Conservation (phyloP, 371 early-diverging fungal genomes). For the Coemansia sp. region DNA sequence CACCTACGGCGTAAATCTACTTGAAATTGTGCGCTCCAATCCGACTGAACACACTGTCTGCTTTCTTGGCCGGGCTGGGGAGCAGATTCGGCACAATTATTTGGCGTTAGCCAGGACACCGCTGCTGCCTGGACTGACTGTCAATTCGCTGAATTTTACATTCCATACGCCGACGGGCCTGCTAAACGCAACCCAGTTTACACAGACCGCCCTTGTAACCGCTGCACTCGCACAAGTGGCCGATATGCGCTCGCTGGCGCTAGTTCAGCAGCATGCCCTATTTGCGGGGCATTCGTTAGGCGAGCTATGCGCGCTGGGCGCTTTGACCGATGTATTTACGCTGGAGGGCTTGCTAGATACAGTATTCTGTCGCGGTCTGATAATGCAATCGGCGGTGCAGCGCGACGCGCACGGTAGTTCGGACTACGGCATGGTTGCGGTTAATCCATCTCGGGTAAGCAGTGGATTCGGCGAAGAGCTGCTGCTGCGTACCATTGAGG, state of each 20-base stretch:
- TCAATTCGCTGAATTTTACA: conserved; percentile 76
- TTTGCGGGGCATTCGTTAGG: conserved; percentile 97
- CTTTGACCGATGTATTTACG: conserved; percentile 82
- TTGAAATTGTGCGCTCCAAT: conserved; percentile 90
- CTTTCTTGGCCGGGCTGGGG: conserved; percentile 83
- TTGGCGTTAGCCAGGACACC: conserved; percentile 61
- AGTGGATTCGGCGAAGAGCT: conserved; percentile 72
- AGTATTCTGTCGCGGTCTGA: conserved; percentile 95
- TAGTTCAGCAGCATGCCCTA: conserved; percentile 77
- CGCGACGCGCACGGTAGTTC: conserved; percentile 81
- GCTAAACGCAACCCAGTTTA: conserved; percentile 92
- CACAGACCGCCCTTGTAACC: conserved; percentile 87
- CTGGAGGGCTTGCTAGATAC: conserved; percentile 84
- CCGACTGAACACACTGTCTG: conserved; percentile 84
- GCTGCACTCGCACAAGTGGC: conserved; percentile 92
- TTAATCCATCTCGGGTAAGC: conserved; percentile 88
- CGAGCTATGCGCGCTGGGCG: conserved; percentile 88
- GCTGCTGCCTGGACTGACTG: conserved; percentile 85
- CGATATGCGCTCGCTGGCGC: conserved; percentile 85
- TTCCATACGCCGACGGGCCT: conserved; percentile 87
- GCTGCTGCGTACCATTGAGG: conserved; percentile 75
- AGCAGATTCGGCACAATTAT: conserved; percentile 69
- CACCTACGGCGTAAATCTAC: conserved; percentile 86
- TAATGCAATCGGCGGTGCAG: conserved; percentile 92
- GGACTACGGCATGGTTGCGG: conserved; percentile 94